Evolutionary conservation across 257 asterid genomes (phyloP).

Genomic region (Nicotiana noctiflora): DNA sequence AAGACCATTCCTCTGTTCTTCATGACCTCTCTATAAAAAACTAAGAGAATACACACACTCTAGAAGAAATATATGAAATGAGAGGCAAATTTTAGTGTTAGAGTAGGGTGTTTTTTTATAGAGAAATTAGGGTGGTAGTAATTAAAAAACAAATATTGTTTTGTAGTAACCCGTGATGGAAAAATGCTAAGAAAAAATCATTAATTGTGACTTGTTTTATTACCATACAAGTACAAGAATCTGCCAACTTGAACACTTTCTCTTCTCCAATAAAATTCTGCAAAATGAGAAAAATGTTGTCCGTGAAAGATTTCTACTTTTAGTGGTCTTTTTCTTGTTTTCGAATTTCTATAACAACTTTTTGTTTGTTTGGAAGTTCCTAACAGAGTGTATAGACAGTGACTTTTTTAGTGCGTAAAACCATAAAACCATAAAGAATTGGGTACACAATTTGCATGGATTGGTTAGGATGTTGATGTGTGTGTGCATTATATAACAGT

Average conservation of each 20-base stretch:
- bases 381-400: not conserved
- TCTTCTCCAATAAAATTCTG: slow-evolving; percentile 1
- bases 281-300: not conserved
- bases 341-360: not conserved
- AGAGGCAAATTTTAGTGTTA: not conserved
- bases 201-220: not conserved
- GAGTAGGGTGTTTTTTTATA: not conserved
- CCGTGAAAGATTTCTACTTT: slow-evolving; percentile 2
- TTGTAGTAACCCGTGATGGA: not conserved
- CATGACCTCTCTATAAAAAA: not conserved
- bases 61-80: not conserved
- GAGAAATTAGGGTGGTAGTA: not conserved
- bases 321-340: not conserved
- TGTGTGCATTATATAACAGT: not conserved
- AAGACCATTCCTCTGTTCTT: not conserved
- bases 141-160: not conserved
- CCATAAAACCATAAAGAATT: not conserved
- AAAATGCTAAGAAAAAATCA: not conserved
- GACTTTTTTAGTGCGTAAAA: not conserved
- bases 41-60: not conserved
- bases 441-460: not conserved
- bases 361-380: not conserved
- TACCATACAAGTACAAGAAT: not conserved
- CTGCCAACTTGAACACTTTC: not conserved
- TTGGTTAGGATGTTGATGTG: not conserved